Evolutionary conservation across 495 filamentous ascomycete genomes (phyloP).

Genomic region (Tuber calosporum): DNA sequence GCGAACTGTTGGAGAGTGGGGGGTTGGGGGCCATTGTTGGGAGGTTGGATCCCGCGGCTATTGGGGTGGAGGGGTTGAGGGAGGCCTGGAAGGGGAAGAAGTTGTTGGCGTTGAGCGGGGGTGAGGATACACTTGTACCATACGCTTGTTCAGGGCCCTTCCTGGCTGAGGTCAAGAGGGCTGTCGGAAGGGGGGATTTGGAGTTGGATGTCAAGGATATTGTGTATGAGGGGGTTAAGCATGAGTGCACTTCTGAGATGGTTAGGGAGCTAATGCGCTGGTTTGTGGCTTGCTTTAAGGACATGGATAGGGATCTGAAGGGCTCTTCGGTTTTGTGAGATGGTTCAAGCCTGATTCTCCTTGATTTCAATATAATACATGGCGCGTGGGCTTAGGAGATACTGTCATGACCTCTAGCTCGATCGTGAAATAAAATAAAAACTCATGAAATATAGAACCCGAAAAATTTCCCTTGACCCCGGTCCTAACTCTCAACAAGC

Average conservation of each 20-base stretch:
- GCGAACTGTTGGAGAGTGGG: neutral
- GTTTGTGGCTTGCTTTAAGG: slow-evolving; percentile 50
- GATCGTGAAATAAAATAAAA: neutral
- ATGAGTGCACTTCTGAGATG: slow-evolving; percentile 70
- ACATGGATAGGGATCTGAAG: slow-evolving; percentile 25
- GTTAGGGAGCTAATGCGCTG: slow-evolving; percentile 61
- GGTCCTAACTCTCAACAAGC: neutral
- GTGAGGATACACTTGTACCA: slow-evolving; percentile 75
- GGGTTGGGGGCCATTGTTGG: neutral
- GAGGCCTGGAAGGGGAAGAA: slow-evolving; percentile 60
- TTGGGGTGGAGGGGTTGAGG: slow-evolving; percentile 43
- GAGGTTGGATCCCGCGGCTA: slow-evolving; percentile 43
- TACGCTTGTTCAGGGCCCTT: slow-evolving; percentile 63
- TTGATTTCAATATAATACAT: neutral
- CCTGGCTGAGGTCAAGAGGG: slow-evolving; percentile 60
- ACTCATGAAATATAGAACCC: neutral
- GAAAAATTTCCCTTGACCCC: neutral
- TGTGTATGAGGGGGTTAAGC: slow-evolving; percentile 63
- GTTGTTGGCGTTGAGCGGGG: slow-evolving; percentile 70
- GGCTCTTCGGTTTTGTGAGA: slow-evolving; percentile 14
- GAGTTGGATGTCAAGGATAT: slow-evolving; percentile 64
- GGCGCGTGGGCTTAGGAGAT: neutral
- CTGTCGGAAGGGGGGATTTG: slow-evolving; percentile 51
- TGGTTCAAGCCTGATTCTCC: neutral
- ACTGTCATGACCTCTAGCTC: slow-evolving; percentile 8